phyloP scores from a whole-genome alignment of 148 eudicot species.

The Diospyros lotus region DNA sequence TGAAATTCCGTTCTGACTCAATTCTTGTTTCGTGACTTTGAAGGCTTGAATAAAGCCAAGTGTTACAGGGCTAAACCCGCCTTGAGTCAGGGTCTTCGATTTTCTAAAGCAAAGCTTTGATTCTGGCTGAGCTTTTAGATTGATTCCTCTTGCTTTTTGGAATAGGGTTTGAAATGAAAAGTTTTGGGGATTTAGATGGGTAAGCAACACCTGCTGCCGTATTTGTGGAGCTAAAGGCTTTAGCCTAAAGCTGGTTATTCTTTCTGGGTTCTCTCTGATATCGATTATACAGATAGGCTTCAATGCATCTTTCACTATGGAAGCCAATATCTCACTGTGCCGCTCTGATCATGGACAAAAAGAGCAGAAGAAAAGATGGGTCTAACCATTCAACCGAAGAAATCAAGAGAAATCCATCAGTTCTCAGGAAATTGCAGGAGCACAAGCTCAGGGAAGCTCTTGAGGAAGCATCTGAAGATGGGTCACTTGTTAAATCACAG shows the following conservation, averaged over 20 bases:
- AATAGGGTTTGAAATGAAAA: slow-evolving; percentile 9
- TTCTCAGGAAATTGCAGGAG: slow-evolving; percentile 66
- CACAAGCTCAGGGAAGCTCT: slow-evolving; percentile 85
- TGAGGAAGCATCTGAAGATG: slow-evolving; percentile 96
- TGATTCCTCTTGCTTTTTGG: slow-evolving; percentile 35
- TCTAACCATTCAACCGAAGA: slow-evolving; percentile 39
- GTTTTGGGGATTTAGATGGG: slow-evolving; percentile 20
- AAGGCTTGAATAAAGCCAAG: neutral
- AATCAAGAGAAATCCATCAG: slow-evolving; percentile 46
- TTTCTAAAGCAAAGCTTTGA: slow-evolving; percentile 31
- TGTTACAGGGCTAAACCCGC: too few relatives aligned
- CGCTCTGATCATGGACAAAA: slow-evolving; percentile 65
- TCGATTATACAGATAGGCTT: slow-evolving; percentile 27
- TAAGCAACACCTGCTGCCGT: slow-evolving; percentile 14
- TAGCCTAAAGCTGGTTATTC: slow-evolving; percentile 15
- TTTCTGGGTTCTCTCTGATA: slow-evolving; percentile 10
- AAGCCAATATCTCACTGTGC: slow-evolving; percentile 89
- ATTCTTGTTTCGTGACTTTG: slow-evolving; percentile 11
- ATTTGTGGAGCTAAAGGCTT: slow-evolving; percentile 22
- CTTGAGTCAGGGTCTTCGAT: slow-evolving; percentile 12
- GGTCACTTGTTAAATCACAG: slow-evolving; percentile 73
- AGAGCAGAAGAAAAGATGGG: slow-evolving; percentile 68
- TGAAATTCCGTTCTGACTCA: slow-evolving; percentile 10
- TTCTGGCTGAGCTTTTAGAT: slow-evolving; percentile 24
- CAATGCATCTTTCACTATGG: slow-evolving; percentile 98